These are phyloP conservation scores for Camellia sinensis DNA, from an alignment of 148 eudicot species.

Conservation along the genomic window DNA sequence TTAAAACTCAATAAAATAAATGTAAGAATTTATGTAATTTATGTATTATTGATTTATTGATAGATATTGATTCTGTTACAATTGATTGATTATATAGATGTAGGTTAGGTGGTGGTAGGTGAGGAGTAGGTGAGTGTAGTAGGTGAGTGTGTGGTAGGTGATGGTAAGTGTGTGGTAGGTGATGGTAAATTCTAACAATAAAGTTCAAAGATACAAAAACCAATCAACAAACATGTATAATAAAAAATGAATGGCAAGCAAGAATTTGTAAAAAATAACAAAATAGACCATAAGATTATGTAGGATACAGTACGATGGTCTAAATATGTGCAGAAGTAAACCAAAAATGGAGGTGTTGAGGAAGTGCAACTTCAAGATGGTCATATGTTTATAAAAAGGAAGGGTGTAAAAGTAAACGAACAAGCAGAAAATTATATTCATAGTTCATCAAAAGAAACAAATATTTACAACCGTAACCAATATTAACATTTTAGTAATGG, in stretches of 20 bases:
- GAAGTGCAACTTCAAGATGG: background rate
- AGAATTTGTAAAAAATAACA: background rate
- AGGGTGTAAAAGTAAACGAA: background rate
- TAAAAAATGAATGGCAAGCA: background rate
- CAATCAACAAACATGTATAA: background rate
- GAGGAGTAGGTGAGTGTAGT: no score
- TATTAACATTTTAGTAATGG: background rate
- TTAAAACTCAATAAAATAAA: background rate
- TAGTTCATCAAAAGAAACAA: slow-evolving; percentile 5
- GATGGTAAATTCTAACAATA: no score
- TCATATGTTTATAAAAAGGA: background rate
- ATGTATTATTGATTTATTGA: no score
- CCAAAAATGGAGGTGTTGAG: background rate
- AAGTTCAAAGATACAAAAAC: background rate
- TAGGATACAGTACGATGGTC: background rate
- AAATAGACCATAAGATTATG: background rate
- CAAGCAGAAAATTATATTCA: background rate
- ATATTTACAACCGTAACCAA: background rate
- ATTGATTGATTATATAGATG: no score
- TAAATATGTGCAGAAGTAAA: background rate
- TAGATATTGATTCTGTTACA: no score
- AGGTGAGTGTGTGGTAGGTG: no score
- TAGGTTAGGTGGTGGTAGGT: no score
- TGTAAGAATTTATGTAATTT: no score
- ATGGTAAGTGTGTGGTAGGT: no score